Percentiles rank a stretch among this genome's conserved stretches.
phyloP scores from a whole-genome alignment of 2,329 filamentous ascomycete genomes.

The Fusarium chuoi region DNA sequence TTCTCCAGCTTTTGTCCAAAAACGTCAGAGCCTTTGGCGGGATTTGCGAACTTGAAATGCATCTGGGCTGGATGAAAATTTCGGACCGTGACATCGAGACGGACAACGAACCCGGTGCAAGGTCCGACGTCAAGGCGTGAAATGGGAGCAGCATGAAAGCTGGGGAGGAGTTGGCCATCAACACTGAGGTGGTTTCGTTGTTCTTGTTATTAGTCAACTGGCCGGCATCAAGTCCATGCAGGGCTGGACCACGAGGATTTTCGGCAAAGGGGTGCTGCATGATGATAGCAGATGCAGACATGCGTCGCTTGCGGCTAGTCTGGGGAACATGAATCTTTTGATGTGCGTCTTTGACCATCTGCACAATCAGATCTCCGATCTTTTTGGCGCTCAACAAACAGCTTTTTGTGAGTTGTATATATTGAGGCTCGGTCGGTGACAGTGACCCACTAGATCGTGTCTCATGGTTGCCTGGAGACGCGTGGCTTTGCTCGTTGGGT shows the following conservation, averaged over 20 bases:
- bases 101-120: background rate
- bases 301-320: background rate
- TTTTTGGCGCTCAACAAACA: background rate
- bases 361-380: background rate
- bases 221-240: background rate
- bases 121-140: background rate
- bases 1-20: background rate
- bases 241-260: background rate
- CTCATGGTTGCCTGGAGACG: background rate
- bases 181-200: background rate
- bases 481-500: rapidly evolving
- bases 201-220: background rate
- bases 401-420: too few relatives aligned
- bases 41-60: too few relatives aligned
- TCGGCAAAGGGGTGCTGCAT: background rate
- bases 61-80: background rate
- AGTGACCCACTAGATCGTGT: background rate
- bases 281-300: background rate
- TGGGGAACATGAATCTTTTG: background rate
- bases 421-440: background rate
- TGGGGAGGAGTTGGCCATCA: background rate
- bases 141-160: background rate
- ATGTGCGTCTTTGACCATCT: background rate
- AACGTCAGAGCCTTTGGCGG: background rate
- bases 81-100: background rate